Evolutionary conservation across 2,329 filamentous ascomycete species (phyloP).

Genomic region (Fusarium sp.): DNA sequence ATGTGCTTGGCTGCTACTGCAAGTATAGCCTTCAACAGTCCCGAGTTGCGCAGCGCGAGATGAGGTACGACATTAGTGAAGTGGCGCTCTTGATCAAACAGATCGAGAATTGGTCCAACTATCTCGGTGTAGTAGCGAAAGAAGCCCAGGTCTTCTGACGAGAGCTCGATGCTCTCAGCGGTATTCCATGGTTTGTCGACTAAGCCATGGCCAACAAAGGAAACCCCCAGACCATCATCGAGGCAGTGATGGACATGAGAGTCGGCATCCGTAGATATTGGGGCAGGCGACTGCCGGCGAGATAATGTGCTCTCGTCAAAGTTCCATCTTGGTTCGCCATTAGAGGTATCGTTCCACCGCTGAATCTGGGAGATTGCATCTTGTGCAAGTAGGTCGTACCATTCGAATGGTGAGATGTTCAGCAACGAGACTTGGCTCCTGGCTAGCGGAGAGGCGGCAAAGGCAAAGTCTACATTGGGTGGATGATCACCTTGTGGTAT

Average conservation of each 20-base stretch:
- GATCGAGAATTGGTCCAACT: not conserved
- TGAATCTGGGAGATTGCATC: not conserved
- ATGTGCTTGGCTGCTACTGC: slow-evolving; percentile 16
- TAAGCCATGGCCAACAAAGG: not conserved
- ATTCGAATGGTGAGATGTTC: not conserved
- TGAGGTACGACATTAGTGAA: not conserved
- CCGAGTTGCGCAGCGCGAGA: slow-evolving; percentile 6
- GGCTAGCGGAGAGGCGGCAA: not conserved
- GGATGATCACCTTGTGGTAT: not conserved
- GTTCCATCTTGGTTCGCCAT: not conserved
- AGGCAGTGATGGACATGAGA: not conserved
- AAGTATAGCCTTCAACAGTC: slow-evolving; percentile 21
- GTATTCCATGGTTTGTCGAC: not conserved
- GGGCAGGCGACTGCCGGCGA: not conserved
- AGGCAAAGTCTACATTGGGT: not conserved
- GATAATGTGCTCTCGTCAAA: not conserved
- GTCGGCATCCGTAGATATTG: not conserved
- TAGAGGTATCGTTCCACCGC: not conserved
- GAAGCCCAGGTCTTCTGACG: not conserved
- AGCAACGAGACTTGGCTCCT: not conserved
- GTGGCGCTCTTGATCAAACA: not conserved
- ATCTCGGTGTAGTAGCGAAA: not conserved
- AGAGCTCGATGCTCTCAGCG: not conserved
- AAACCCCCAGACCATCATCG: not conserved
- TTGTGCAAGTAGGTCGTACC: not conserved